Base-by-base conservation (phyloP, 2,329 filamentous ascomycete species). In the Cladophialophora chaetospira region DNA sequence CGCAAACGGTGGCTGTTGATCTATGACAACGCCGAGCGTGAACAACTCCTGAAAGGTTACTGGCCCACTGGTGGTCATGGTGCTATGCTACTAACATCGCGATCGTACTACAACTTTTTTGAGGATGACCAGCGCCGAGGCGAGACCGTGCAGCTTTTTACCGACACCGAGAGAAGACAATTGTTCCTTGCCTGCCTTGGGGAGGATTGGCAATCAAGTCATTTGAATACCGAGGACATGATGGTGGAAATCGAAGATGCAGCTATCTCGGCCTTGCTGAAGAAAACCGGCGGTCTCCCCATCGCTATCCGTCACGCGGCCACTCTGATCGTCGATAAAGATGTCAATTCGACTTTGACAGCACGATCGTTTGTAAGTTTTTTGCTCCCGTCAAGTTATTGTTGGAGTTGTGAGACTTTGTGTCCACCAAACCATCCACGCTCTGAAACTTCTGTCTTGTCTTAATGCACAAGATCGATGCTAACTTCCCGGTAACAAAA, bases 91-190 rank as follows among this genome's bases (percentile, higher is more conserved):
- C 61, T 65, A 26, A 68, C 64, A 4, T 65, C 64, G 21, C 55
- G 66, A 23, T 61, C 61, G 38, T 68, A 65, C 42, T 64, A 61
- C 38, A 68, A 67, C 48, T 68, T 68, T 54, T 55, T 54, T 15
- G 63, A 64, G 13, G 65, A 68, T 26, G 47, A 53, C n/a, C 17
- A 46, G 13, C 47, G 53, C n/a, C 31, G 26, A 15, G 53, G 53
- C 25, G 47, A 57, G 26, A 57, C 53, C 1, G 36, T 57, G 13
- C 33, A 43, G 33, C 15, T 44, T 15, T 57, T 57, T 21, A 36
- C 13, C 28, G 23, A 28, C 6, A 11, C n/a, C 11, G 47, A 57
- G 28, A 19, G 53, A 43, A 15, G 48, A 10, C 25, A 57, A 8
- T 48, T 57, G 13, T 35, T 57, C 31, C 33, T 57, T 3, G 26